Evolutionary conservation across 768 basidiomycete genomes (phyloP), one percentile per base, ranked within the genome.

Genomic region (Dentipellis sp.): DNA sequence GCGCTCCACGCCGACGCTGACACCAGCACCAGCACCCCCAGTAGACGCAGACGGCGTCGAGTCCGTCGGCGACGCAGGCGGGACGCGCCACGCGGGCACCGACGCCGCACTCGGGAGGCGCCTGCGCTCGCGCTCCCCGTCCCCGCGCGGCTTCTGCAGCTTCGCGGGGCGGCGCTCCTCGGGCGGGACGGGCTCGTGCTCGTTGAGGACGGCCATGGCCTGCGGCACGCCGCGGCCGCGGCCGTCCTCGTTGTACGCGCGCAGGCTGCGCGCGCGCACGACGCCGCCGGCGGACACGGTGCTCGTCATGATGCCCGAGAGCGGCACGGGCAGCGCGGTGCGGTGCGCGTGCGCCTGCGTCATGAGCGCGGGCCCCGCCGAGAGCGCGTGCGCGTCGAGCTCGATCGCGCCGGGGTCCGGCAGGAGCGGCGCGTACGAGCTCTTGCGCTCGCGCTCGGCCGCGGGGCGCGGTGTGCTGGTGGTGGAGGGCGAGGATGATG

Each of bases 221-320:
- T 53, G 59, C 10, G 60, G 50, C 17, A 62, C 59, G 4, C 60
- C 60, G 12, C 60, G 60, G 10, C 60, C 53, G 36, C 55, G 58
- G 5, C 60, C 52, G 39, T 53, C 53, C 17, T 59, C 47, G 10
- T 59, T 54, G 14, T 47, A 50, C 19, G 53, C 46, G 3, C 55
- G 52, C 21, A 62, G 53, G 21, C 58, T 60, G 58, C 60, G 60
- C 12, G 58, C 51, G 50, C 60, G 58, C 39, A 62, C 58, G 51
- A 62, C 35, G 53, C 58, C 58, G 23, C 60, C 58, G 1, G 39
- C 58, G 38, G 55, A 57, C 10, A 62, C 60, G 12, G 59, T 62
- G 35, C 58, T 60, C n/a, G 60, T 62, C 50, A 59, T 62, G n/a
- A 57, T 34, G n/a, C 60, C 60, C 11, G 58, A 53, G 34, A 52